phyloP scores from a whole-genome alignment of 768 basidiomycete species.

The Suillus variegatus region DNA sequence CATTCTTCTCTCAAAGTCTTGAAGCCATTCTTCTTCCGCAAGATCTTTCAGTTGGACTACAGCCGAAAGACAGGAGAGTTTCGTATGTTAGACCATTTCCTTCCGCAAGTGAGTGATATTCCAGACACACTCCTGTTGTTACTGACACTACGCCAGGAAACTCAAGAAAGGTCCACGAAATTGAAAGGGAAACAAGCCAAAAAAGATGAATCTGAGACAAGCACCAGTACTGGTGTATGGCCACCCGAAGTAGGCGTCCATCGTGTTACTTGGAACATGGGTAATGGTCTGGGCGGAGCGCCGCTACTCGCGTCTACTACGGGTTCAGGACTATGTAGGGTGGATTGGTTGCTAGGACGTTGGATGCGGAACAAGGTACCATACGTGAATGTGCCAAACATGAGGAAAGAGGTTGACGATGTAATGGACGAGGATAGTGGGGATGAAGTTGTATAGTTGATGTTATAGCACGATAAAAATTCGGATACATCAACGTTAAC shows the following conservation, averaged over 20 bases:
- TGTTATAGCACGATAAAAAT: too few relatives aligned
- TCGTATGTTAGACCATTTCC: slow-evolving; percentile 86
- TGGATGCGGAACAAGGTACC: slow-evolving; percentile 70
- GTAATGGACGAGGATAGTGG: slow-evolving; percentile 40
- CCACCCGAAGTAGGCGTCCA: slow-evolving; percentile 75
- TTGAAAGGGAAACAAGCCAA: slow-evolving; percentile 34
- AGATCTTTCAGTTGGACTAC: slow-evolving; percentile 87
- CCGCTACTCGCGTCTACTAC: slow-evolving; percentile 76
- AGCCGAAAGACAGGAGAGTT: slow-evolving; percentile 72
- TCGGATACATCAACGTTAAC: too few relatives aligned
- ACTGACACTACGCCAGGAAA: slow-evolving; percentile 42
- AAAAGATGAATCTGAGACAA: slow-evolving; percentile 22
- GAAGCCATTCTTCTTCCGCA: slow-evolving; percentile 77
- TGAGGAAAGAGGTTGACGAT: slow-evolving; percentile 57
- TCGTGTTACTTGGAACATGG: slow-evolving; percentile 79
- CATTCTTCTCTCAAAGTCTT: neutral
- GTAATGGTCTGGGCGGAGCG: slow-evolving; percentile 61
- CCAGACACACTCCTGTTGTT: neutral
- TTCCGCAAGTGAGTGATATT: slow-evolving; percentile 60
- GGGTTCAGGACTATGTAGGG: slow-evolving; percentile 81
- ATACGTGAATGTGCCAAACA: slow-evolving; percentile 60
- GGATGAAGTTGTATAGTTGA: slow-evolving; percentile 18
- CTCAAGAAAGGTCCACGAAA: slow-evolving; percentile 36
- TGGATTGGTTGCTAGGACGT: slow-evolving; percentile 80
- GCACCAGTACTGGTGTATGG: slow-evolving; percentile 69